Conservation (phyloP, 2,329 filamentous ascomycete genomes). For the Zasmidium cellare region DNA sequence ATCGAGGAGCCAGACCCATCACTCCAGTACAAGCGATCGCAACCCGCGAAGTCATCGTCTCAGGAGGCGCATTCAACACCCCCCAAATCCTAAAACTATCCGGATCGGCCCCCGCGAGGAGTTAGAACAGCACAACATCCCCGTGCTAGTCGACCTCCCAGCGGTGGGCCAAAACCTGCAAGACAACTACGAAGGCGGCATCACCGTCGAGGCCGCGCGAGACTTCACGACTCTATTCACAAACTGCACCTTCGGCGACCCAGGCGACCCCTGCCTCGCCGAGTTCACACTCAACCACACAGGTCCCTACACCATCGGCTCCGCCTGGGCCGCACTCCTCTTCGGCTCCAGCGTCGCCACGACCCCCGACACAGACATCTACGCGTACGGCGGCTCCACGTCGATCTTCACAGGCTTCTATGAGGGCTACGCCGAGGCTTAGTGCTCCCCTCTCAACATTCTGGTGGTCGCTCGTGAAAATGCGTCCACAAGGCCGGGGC, state of each 20-base stretch:
- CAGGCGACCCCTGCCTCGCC: slow-evolving; percentile 36
- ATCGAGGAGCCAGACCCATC: slow-evolving; percentile 34
- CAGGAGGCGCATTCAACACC: slow-evolving; percentile 51
- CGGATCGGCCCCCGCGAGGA: slow-evolving; percentile 58
- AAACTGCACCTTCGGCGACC: neutral
- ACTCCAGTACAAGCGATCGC: slow-evolving; percentile 42
- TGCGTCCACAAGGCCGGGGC: slow-evolving; percentile 55
- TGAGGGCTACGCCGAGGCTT: slow-evolving; percentile 51
- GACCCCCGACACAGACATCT: slow-evolving; percentile 36
- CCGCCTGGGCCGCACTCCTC: slow-evolving; percentile 45
- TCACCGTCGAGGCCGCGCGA: slow-evolving; percentile 38
- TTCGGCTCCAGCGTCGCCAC: slow-evolving; percentile 16
- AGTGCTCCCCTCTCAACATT: slow-evolving; percentile 44
- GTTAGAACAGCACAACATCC: slow-evolving; percentile 54
- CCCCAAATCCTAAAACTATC: slow-evolving; percentile 31
- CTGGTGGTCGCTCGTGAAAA: slow-evolving; percentile 55
- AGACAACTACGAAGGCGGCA: neutral
- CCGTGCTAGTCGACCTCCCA: slow-evolving; percentile 55
- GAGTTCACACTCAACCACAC: neutral
- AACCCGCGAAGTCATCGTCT: slow-evolving; percentile 13
- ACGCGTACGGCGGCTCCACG: slow-evolving; percentile 55
- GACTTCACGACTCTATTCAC: slow-evolving; percentile 50
- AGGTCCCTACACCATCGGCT: slow-evolving; percentile 48
- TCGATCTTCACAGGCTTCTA: slow-evolving; percentile 55
- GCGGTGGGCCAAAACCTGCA: slow-evolving; percentile 45